Percentiles rank a stretch among this genome's conserved stretches.
Conservation (phyloP, 129 eudicot genomes). For the Silybum marianum region DNA sequence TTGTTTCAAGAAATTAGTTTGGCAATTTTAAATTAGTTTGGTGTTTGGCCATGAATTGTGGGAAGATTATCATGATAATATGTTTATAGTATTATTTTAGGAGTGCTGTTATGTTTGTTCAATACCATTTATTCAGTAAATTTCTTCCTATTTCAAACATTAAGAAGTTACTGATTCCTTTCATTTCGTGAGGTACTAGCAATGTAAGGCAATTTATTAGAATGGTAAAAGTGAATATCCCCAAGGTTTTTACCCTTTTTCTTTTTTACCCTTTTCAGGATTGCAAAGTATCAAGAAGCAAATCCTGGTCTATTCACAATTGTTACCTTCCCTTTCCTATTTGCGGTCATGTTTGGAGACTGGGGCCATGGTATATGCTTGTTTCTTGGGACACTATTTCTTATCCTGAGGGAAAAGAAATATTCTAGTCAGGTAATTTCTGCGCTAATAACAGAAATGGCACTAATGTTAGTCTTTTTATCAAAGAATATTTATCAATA, state of each 20-base stretch:
- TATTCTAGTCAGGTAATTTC: conserved; percentile 73
- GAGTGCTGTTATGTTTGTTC: background rate
- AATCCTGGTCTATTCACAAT: conserved; percentile 79
- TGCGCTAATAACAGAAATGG: background rate
- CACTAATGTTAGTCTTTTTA: background rate
- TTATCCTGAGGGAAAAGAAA: conserved; percentile 70
- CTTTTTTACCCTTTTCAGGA: conserved; percentile 41
- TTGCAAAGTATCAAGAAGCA: conserved; percentile 96
- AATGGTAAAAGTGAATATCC: conserved; percentile 2
- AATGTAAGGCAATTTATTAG: background rate
- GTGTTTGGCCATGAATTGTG: background rate
- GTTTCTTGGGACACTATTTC: conserved; percentile 69
- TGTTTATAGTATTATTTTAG: background rate
- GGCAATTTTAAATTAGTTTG: background rate
- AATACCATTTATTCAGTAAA: background rate
- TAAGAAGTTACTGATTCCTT: background rate
- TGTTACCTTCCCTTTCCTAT: conserved; percentile 84
- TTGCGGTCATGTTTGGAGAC: conserved; percentile 97
- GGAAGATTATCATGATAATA: background rate
- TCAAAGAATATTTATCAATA: background rate
- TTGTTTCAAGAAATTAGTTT: no score
- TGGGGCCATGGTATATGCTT: conserved; percentile 97
- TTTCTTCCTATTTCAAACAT: background rate
- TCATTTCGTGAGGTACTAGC: background rate
- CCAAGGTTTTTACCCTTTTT: background rate